A percentile compares a stretch with the other conserved stretches of the same genome.
Conservation (phyloP, 108 stramenopile species). For the Schizochytrium sp. region DNA sequence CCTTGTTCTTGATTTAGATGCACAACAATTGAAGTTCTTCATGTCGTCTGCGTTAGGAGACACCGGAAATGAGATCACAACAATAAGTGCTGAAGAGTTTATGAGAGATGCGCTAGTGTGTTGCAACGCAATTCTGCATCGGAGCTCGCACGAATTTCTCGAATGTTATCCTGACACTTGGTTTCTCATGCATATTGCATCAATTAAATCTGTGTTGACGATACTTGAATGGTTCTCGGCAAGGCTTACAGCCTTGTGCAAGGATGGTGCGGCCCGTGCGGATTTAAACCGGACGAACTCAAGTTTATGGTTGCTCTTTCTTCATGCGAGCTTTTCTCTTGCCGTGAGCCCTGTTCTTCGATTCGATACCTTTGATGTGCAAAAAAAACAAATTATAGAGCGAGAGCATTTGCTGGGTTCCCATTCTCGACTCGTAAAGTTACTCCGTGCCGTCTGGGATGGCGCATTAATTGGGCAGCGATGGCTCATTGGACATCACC, state of each 20-base stretch:
- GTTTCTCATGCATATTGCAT: not conserved
- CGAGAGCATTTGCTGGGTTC: not conserved
- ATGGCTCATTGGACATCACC: constrained; percentile 6
- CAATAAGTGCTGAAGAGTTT: not conserved
- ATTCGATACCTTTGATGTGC: not conserved
- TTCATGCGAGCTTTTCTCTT: not conserved
- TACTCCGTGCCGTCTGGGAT: constrained; percentile 21
- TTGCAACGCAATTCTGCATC: not conserved
- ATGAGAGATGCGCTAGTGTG: constrained; percentile 1
- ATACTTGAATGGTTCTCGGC: constrained; percentile 16
- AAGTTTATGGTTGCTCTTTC: constrained; percentile 1
- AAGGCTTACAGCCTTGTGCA: not conserved
- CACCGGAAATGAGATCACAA: not conserved
- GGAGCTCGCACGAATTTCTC: not conserved
- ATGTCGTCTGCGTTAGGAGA: not conserved
- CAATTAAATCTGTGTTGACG: not conserved
- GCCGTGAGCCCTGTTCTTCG: not conserved
- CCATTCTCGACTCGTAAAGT: not conserved
- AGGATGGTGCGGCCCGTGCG: not conserved
- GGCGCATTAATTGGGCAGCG: not conserved
- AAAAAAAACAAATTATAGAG: not conserved
- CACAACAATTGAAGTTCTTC: constrained; percentile 6
- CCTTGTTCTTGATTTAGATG: not conserved
- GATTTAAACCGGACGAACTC: not conserved
- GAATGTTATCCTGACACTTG: not conserved